Evolutionary conservation across 305 asterid species (phyloP).

Genomic region (Fraxinus dipetala): DNA sequence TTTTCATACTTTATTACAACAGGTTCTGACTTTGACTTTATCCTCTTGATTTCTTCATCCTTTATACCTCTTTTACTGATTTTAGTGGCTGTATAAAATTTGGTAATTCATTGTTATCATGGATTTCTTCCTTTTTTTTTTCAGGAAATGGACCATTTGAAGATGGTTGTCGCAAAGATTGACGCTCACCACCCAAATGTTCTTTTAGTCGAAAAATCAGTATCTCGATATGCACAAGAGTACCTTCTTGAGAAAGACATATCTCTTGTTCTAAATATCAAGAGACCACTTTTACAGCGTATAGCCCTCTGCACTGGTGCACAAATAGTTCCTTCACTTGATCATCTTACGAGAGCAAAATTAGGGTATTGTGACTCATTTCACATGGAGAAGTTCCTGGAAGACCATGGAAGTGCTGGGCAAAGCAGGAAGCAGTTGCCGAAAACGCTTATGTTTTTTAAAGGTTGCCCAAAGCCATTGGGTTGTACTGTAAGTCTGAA

Average conservation of each 20-base stretch:
- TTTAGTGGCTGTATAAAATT: slow-evolving; percentile 13
- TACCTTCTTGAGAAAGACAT: slow-evolving; percentile 79
- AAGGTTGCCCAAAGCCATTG: slow-evolving; percentile 84
- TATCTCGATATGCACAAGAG: slow-evolving; percentile 83
- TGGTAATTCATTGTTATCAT: slow-evolving; percentile 16
- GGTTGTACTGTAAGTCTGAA: slow-evolving; percentile 74
- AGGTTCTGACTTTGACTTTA: slow-evolving; percentile 49
- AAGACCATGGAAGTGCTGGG: slow-evolving; percentile 78
- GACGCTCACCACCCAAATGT: slow-evolving; percentile 77
- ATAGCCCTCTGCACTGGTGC: slow-evolving; percentile 87
- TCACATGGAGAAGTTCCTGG: slow-evolving; percentile 73
- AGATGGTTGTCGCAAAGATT: slow-evolving; percentile 91
- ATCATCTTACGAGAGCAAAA: slow-evolving; percentile 62
- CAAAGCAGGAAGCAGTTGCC: slow-evolving; percentile 64
- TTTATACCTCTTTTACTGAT: not conserved
- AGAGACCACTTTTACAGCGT: slow-evolving; percentile 83
- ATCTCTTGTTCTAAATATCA: slow-evolving; percentile 80
- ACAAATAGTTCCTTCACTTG: slow-evolving; percentile 72
- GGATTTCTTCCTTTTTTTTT: slow-evolving; percentile 6
- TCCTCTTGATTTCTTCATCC: slow-evolving; percentile 2
- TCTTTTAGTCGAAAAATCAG: slow-evolving; percentile 81
- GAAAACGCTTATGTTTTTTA: slow-evolving; percentile 85
- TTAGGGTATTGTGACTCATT: slow-evolving; percentile 76
- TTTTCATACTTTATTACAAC: slow-evolving; percentile 80
- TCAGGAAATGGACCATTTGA: slow-evolving; percentile 92